Base-by-base conservation (phyloP, 805 yeast genomes). In the Candida stauntonica region DNA sequence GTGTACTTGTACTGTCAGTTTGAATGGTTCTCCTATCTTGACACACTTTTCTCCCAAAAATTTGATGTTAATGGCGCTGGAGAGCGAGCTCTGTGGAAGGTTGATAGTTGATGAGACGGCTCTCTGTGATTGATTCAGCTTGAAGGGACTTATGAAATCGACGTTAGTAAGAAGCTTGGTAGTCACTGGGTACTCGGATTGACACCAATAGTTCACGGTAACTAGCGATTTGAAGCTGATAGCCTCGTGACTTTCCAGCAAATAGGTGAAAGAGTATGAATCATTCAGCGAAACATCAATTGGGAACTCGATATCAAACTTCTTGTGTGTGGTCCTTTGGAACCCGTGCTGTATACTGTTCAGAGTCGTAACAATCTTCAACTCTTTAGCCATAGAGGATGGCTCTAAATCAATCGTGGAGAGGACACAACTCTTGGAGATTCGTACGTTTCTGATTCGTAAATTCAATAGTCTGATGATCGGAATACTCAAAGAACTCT, bases 1-100 rank as follows among this genome's bases (percentile, higher is more conserved):
- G 36, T 81, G 70, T 1, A 82, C 77, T 48, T 78, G 83, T 12
- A 85, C 66, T 33, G 70, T 70, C 84, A 89, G 79, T 38, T 66
- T 70, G 54, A 75, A 75, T 3, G 68, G 64, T 29, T 75, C 71
- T 3, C 93, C 91, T 8, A 81, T 58, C 47, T 67, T 64, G 5
- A 81, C 77, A 29, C 70, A 66, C 5, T 81, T 72, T 9, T 75
- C 73, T 1, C 94, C 93, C 5, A 72, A 64, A 41, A 84, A 75
- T 3, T 81, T 72, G 12, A 83, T 63, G 13, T 66, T 64, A 13
- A 77, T 52, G 0, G 44, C 73, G 70, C 29, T 47, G 29, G 39
- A 48, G 19, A 46, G 35, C 2, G 46, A 26, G n/a, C n/a, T n/a
- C n/a, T n/a, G n/a, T n/a, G n/a, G n/a, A n/a, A n/a, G n/a, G n/a